phyloP scores from a whole-genome alignment of 805 yeast genomes.

The Sungouiella thailandica region DNA sequence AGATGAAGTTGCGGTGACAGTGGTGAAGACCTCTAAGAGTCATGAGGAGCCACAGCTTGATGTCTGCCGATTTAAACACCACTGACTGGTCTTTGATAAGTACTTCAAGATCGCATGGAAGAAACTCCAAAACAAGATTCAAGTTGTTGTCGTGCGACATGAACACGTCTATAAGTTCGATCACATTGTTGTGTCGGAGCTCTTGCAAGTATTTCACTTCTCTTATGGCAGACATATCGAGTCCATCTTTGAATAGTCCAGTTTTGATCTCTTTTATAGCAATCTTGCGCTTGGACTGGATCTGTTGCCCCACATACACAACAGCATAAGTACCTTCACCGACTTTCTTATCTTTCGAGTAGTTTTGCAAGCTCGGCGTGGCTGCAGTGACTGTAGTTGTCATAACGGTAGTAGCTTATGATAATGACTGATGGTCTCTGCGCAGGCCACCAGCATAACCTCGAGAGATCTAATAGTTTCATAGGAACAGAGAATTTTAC shows the following conservation, averaged over 20 bases:
- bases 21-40: constrained; percentile 92
- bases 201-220: constrained; percentile 89
- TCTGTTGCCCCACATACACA: constrained; percentile 77
- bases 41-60: constrained; percentile 93
- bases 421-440: not conserved
- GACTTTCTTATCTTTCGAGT: constrained; percentile 69
- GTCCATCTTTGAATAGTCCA: constrained; percentile 89
- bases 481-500: too few species aligned
- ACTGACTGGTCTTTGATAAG: constrained; percentile 74
- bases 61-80: constrained; percentile 78
- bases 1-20: constrained; percentile 84
- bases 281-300: constrained; percentile 50
- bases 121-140: constrained; percentile 86
- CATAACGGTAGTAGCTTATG: not conserved
- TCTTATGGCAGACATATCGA: constrained; percentile 96
- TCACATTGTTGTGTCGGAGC: constrained; percentile 67
- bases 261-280: constrained; percentile 96
- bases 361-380: constrained; percentile 15
- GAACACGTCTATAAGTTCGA: constrained; percentile 85
- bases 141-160: constrained; percentile 53
- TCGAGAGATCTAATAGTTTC: too few species aligned
- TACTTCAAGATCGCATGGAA: constrained; percentile 90
- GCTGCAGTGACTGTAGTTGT: not conserved
- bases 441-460: too few species aligned
- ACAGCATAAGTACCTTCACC: constrained; percentile 99